Conservation (phyloP, 345 rosid genomes). For the Streptanthus diversifolius region DNA sequence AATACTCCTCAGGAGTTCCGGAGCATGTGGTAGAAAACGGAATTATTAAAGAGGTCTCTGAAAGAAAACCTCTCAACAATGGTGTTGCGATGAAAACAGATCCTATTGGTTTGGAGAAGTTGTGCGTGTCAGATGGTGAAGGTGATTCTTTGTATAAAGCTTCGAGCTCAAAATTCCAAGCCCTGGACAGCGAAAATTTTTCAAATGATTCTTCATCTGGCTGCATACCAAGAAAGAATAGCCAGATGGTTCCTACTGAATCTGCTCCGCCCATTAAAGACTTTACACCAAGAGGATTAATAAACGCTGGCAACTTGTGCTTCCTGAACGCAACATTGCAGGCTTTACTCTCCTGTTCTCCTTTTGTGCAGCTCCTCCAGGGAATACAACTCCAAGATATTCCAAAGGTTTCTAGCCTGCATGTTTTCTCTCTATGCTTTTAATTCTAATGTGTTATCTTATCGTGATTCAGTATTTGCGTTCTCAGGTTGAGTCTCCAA, state of each 20-base stretch:
- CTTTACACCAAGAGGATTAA: slow-evolving; percentile 74
- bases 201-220: slow-evolving; percentile 33
- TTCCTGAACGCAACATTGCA: slow-evolving; percentile 91
- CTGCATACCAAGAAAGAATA: slow-evolving; percentile 30
- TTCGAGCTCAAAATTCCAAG: slow-evolving; percentile 46
- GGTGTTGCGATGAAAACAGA: slow-evolving; percentile 43
- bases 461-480: slow-evolving; percentile 18
- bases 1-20: slow-evolving; percentile 18
- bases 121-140: slow-evolving; percentile 41
- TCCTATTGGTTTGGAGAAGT: slow-evolving; percentile 32
- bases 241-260: slow-evolving; percentile 34
- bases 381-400: slow-evolving; percentile 49
- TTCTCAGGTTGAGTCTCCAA: slow-evolving; percentile 70
- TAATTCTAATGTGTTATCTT: background rate
- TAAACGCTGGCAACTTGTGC: slow-evolving; percentile 82
- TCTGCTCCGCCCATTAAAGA: slow-evolving; percentile 36
- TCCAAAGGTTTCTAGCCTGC: slow-evolving; percentile 51
- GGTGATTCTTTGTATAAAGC: slow-evolving; percentile 34
- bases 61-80: slow-evolving; percentile 36
- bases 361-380: slow-evolving; percentile 77
- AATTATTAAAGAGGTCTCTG: slow-evolving; percentile 21
- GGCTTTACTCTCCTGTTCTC: slow-evolving; percentile 82
- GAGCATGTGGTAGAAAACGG: slow-evolving; percentile 48
- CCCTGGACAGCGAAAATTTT: slow-evolving; percentile 40
- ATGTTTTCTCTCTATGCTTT: background rate